Evolutionary conservation across 139 green algal species (phyloP).

Genomic region (Haematococcus lacustris): DNA sequence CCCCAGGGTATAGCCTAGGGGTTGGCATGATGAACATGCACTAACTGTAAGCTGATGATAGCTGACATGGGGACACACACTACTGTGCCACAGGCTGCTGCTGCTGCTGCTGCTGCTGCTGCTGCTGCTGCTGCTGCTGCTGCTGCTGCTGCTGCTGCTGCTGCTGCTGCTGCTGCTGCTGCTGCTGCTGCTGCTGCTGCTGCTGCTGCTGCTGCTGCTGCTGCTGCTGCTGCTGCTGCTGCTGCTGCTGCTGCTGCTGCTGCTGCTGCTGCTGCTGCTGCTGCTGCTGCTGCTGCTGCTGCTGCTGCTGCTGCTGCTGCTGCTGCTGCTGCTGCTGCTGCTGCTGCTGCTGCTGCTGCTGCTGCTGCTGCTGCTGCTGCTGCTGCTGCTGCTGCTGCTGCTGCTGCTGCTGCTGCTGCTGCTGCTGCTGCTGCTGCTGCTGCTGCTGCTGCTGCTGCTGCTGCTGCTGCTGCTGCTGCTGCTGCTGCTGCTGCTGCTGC

Average conservation of each 20-base stretch:
- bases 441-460: too few species aligned
- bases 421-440: constrained; percentile 1
- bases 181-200: neutral
- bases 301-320: neutral
- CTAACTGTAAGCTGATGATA: too few species aligned
- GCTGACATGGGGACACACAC: too few species aligned
- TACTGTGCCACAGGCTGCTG: too few species aligned
- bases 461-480: too few species aligned
- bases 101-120: constrained; percentile 6
- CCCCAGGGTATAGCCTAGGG: too few species aligned
- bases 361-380: too few species aligned
- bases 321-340: neutral
- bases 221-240: constrained; percentile 1
- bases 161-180: neutral
- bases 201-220: neutral
- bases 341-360: constrained; percentile 1
- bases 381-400: too few species aligned
- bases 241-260: constrained; percentile 5
- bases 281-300: neutral
- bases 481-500: too few species aligned
- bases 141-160: neutral
- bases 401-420: too few species aligned
- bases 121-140: neutral
- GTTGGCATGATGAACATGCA: too few species aligned
- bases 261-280: constrained; percentile 4